phyloP scores from a whole-genome alignment of 306 rosid species.

The Delonix regia region DNA sequence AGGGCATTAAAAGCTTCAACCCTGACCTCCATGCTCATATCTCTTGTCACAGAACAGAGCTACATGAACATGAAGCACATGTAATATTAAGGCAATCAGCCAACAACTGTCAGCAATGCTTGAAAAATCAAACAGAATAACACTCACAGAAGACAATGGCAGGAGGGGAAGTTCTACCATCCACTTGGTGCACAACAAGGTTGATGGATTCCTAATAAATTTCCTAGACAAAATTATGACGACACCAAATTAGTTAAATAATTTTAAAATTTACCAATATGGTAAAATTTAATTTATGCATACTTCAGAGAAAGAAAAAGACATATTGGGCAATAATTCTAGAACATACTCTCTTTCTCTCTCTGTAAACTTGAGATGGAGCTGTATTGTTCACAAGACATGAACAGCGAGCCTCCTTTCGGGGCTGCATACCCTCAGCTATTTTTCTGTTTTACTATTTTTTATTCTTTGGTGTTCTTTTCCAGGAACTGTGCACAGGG shows the following conservation, averaged over 20 bases:
- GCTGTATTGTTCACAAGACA: neutral
- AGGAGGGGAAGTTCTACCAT: slow-evolving; percentile 39
- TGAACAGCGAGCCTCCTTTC: neutral
- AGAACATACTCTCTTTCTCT: neutral
- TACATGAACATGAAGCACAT: slow-evolving; percentile 46
- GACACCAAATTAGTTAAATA: slow-evolving; percentile 8
- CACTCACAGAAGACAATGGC: slow-evolving; percentile 26
- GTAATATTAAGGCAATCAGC: slow-evolving; percentile 22
- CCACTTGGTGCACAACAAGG: slow-evolving; percentile 32
- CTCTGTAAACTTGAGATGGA: too few relatives aligned
- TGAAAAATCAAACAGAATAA: slow-evolving; percentile 27
- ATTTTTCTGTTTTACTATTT: too few relatives aligned
- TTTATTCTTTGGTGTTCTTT: too few relatives aligned
- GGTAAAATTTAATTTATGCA: neutral
- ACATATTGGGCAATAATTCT: neutral
- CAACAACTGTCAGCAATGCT: slow-evolving; percentile 25
- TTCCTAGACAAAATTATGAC: slow-evolving; percentile 41
- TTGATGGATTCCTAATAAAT: slow-evolving; percentile 32
- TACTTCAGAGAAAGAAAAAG: neutral
- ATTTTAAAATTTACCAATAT: neutral
- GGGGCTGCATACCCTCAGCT: too few relatives aligned
- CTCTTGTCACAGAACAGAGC: slow-evolving; percentile 88
- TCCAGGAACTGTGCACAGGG: too few relatives aligned
- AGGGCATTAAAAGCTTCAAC: slow-evolving; percentile 71
- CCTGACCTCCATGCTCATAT: slow-evolving; percentile 85